These are phyloP conservation scores for Antrodiella citrinella DNA, from an alignment of 768 basidiomycete genomes.

Conservation along the genomic window DNA sequence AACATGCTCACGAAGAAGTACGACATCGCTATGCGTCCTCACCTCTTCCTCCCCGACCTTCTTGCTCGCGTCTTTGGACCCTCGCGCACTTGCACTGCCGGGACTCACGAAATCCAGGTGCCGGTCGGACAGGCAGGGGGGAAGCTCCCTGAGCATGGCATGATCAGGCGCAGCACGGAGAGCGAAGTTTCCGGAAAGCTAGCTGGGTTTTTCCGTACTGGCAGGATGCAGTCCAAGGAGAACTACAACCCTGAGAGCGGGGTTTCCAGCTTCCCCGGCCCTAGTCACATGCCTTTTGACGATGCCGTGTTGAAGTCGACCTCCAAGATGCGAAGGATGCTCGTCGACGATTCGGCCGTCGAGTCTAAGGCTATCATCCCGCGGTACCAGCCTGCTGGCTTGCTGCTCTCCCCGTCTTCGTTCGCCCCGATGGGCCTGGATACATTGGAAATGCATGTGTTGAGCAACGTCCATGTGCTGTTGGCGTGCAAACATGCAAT, in stretches of 20 bases:
- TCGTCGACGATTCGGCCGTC: slow-evolving; percentile 9
- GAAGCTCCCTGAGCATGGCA: background rate
- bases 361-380: background rate
- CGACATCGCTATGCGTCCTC: slow-evolving; percentile 44
- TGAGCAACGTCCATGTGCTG: slow-evolving; percentile 57
- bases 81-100: slow-evolving; percentile 33
- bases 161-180: background rate
- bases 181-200: background rate
- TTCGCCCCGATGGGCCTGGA: slow-evolving; percentile 49
- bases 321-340: slow-evolving; percentile 12
- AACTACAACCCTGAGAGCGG: no score
- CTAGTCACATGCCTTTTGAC: slow-evolving; percentile 11
- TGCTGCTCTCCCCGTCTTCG: slow-evolving; percentile 45
- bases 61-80: slow-evolving; percentile 46
- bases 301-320: slow-evolving; percentile 7
- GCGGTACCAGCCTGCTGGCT: slow-evolving; percentile 49
- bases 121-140: no score
- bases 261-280: no score
- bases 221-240: no score
- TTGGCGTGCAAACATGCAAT: slow-evolving; percentile 57
- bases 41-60: slow-evolving; percentile 37
- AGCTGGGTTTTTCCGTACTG: no score
- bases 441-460: slow-evolving; percentile 71
- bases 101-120: slow-evolving; percentile 47
- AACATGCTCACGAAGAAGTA: slow-evolving; percentile 49